Evolutionary conservation across 495 filamentous ascomycete genomes (phyloP), one percentile per base, ranked within the genome.

Genomic region (Oidiodendron maius): DNA sequence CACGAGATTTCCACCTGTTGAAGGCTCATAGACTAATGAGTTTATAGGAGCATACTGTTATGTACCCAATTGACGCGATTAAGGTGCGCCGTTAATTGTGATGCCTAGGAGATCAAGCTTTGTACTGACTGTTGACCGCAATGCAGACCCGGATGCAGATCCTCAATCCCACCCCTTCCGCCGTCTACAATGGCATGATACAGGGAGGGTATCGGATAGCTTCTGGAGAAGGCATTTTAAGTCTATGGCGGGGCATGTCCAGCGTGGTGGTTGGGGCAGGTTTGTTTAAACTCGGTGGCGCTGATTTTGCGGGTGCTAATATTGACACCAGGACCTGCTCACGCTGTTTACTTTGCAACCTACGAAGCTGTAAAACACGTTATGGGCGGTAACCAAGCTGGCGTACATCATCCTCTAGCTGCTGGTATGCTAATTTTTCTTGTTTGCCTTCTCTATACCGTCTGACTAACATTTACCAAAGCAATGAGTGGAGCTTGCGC

Each of bases 41-140:
- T 36, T 15, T 9, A 45, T 58, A 76, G 77, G 86, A 91, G 68
- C 89, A 91, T 66, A 91, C 91, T 43, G 89, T 94, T 53, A 96
- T 99, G 93, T 99, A 99, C 58, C 93, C 93, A 8, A 86, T 99
- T 54, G 93, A 99, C 70, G 80, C 95, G 53, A 82, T 99, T 49
- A 99, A 99, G 83, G 94, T 96, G 71, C 66, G 77, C 64, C 46
- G 23, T 41, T 22, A 13, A 22, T 42, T 42, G 40, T 25, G 4
- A 20, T 32, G 20, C 10, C 47, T 42, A 26, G n/a, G n/a, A n/a
- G n/a, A n/a, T n/a, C n/a, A n/a, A n/a, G n/a, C n/a, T n/a, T n/a
- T n/a, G n/a, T n/a, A n/a, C n/a, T 43, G 16, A 13, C 3, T 32
- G 11, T 4, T 58, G 44, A 55, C 30, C 51, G 56, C 38, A 30